Conservation (phyloP, 2,329 filamentous ascomycete species). For the Botrytis galanthina region DNA sequence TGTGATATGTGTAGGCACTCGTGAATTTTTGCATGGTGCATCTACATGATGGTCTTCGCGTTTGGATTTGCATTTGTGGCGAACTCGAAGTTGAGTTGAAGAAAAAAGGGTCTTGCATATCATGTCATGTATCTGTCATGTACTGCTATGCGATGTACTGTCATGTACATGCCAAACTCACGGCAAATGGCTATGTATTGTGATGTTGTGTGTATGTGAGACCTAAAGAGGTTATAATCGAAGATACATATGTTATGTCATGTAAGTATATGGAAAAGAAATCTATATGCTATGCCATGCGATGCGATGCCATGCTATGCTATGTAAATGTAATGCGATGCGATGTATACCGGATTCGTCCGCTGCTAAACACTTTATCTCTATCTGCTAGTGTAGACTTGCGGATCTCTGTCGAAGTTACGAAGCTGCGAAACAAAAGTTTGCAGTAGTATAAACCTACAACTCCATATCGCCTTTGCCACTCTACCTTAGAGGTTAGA, state of each 20-base stretch:
- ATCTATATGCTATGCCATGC: conserved; percentile 2
- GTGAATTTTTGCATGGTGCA: not conserved
- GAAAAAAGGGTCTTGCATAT: not conserved
- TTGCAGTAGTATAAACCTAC: conserved; percentile 1
- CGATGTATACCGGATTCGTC: conserved; percentile 9
- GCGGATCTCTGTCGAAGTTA: not conserved
- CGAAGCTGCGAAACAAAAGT: not conserved
- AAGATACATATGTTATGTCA: not conserved
- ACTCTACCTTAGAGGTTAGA: not conserved
- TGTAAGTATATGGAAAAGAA: not conserved
- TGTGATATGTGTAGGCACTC: not conserved
- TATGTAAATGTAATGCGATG: conserved; percentile 10
- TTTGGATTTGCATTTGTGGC: not conserved
- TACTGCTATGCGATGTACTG: not conserved
- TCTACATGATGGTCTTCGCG: not conserved
- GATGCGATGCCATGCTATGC: not conserved
- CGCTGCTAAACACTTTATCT: not conserved
- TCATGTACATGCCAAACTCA: not conserved
- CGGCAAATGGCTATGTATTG: not conserved
- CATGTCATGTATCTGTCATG: conserved; percentile 5
- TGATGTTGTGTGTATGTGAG: not conserved
- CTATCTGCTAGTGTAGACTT: not conserved
- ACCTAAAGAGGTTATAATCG: not conserved
- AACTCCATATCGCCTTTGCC: not conserved
- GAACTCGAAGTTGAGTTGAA: not conserved